Evolutionary conservation across 345 rosid species (phyloP).

Genomic region (Euphorbia lathyris): DNA sequence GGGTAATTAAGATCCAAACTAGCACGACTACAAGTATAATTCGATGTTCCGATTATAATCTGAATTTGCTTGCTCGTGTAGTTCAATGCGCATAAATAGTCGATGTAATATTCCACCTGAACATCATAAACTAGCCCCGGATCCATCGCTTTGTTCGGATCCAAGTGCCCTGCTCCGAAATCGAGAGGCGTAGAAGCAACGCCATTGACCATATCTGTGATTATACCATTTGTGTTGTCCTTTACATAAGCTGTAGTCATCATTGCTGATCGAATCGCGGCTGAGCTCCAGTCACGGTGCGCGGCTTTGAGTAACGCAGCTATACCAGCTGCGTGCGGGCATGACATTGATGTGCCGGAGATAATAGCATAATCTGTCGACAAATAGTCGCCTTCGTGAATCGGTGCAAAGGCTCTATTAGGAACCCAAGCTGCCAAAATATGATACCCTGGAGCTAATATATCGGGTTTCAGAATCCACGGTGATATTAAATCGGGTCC

Average conservation of each 20-base stretch:
- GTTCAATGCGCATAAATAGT: slow-evolving; percentile 40
- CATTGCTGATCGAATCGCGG: slow-evolving; percentile 48
- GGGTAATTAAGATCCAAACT: slow-evolving; percentile 50
- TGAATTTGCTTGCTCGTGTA: slow-evolving; percentile 32
- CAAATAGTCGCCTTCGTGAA: slow-evolving; percentile 30
- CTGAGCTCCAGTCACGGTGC: slow-evolving; percentile 41
- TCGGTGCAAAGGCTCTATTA: slow-evolving; percentile 23
- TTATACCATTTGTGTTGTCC: slow-evolving; percentile 22
- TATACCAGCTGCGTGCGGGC: slow-evolving; percentile 44
- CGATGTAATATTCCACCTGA: slow-evolving; percentile 26
- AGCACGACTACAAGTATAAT: slow-evolving; percentile 25
- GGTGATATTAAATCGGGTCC: slow-evolving; percentile 43
- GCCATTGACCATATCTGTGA: slow-evolving; percentile 33
- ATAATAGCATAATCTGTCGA: slow-evolving; percentile 32
- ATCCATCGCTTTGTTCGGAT: slow-evolving; percentile 40
- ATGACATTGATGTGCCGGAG: slow-evolving; percentile 47
- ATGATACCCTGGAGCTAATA: slow-evolving; percentile 44
- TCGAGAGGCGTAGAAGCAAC: slow-evolving; percentile 42
- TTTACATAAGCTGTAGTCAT: slow-evolving; percentile 40
- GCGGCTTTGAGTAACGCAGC: slow-evolving; percentile 37
- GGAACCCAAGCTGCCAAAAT: slow-evolving; percentile 47
- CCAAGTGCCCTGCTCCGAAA: slow-evolving; percentile 45
- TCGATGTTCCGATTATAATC: slow-evolving; percentile 26
- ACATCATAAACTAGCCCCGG: slow-evolving; percentile 49
- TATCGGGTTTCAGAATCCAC: slow-evolving; percentile 47